These are phyloP conservation scores for Macadamia integrifolia DNA, from an alignment of 164 flowering plant species.

Conservation along the genomic window DNA sequence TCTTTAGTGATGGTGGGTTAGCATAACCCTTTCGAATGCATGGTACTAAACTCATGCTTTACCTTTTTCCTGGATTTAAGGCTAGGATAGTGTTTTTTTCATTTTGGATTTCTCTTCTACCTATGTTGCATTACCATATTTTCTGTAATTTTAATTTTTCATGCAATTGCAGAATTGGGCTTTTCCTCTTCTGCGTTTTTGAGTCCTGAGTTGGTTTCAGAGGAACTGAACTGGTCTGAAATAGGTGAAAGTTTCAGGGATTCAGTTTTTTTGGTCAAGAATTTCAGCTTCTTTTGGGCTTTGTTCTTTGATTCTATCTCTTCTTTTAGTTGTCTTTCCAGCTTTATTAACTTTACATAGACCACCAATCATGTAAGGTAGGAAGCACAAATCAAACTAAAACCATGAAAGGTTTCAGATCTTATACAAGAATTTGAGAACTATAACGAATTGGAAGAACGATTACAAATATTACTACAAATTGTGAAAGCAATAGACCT, in stretches of 20 bases:
- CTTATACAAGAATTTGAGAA: no score
- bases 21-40: no score
- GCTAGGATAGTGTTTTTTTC: no score
- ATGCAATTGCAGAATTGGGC: conserved; percentile 4
- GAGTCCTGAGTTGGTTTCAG: conserved; percentile 13
- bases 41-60: no score
- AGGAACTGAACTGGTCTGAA: conserved; percentile 26
- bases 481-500: conserved; percentile 29
- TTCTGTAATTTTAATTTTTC: no score
- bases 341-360: conserved; percentile 39
- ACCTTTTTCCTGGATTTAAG: no score
- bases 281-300: conserved; percentile 65
- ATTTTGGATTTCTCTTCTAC: no score
- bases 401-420: neutral
- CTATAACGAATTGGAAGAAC: no score
- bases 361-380: neutral
- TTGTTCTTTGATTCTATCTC: conserved; percentile 49
- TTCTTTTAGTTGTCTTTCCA: conserved; percentile 44
- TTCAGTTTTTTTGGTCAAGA: conserved; percentile 47
- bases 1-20: no score
- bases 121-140: no score
- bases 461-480: neutral
- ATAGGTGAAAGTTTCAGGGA: conserved; percentile 33
- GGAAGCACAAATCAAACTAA: neutral
- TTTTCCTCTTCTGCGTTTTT: conserved; percentile 22